phyloP scores from a whole-genome alignment of 208 protist species.

The Leishmania major region DNA sequence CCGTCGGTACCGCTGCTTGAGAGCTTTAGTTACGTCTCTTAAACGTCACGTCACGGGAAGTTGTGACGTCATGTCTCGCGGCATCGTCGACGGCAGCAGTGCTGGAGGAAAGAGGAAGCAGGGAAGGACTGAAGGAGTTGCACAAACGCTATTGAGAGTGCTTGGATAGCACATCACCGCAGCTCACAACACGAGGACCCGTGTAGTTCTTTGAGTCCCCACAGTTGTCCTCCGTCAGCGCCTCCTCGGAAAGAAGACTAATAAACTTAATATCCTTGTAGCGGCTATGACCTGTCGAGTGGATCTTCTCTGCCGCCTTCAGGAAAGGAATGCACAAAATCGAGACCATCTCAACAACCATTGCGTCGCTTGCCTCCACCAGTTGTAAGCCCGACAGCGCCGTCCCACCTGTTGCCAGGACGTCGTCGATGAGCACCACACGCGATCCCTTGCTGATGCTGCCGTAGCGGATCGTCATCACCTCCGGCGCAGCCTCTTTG shows the following conservation, averaged over 20 bases:
- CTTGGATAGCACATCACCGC: conserved; percentile 38
- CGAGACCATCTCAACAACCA: conserved; percentile 67
- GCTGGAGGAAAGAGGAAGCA: background rate
- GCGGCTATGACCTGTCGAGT: conserved; percentile 51
- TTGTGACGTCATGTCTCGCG: background rate
- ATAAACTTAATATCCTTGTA: conserved; percentile 81
- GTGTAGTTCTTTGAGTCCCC: conserved; percentile 67
- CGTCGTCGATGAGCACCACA: conserved; percentile 93
- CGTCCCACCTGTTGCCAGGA: conserved; percentile 91
- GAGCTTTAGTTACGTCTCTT: background rate
- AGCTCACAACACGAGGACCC: conserved; percentile 73
- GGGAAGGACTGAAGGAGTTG: background rate
- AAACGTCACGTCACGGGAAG: accelerated
- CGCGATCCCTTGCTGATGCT: conserved; percentile 72
- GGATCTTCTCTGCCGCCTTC: conserved; percentile 74
- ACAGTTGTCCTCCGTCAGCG: conserved; percentile 76
- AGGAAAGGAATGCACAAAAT: conserved; percentile 68
- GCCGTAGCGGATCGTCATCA: conserved; percentile 85
- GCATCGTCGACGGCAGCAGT: background rate
- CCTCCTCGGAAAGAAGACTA: conserved; percentile 57
- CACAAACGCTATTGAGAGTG: background rate
- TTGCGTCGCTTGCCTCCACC: conserved; percentile 75
- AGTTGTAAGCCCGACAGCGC: conserved; percentile 90
- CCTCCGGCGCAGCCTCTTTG: conserved; percentile 74
- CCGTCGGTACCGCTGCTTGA: too few species aligned